Evolutionary conservation across 257 asterid genomes (phyloP), one percentile per base, ranked within the genome.

Genomic region (Striga asiatica): DNA sequence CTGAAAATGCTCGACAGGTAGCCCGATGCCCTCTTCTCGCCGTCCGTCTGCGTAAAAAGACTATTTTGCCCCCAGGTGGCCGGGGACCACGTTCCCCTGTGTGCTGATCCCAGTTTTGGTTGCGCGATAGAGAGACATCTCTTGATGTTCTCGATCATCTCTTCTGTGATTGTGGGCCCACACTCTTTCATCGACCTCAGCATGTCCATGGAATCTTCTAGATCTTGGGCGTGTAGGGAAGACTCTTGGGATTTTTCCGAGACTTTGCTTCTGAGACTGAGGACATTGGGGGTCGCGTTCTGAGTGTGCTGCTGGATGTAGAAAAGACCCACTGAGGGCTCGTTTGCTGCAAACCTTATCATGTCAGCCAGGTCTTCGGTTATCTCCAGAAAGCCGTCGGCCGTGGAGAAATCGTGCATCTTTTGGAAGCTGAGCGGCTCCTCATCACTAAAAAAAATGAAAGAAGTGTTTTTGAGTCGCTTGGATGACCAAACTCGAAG

Each of bases 281-380:
- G 65, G 38, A 93, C 80, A 78, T 88, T 93, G 5, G 94, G 93
- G 0, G 79, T 69, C 32, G 97, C 91, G 28, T 79, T 83, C 27
- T 71, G 80, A 9, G 76, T 52, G 64, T 93, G 99, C 74, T 93
- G 93, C 64, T 93, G 99, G 27, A 93, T 73, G 61, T 81, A 93
- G 79, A 71, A 88, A 59, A 88, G 95, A 66, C 99, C 97, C 74
- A 81, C 88, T 2, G 97, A 88, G 72, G 99, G 99, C 66, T 93
- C 99, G 38, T 93, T 93, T 2, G 97, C 99, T 67, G 81, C 84
- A 24, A 73, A 88, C 62, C 72, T 88, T 14, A 85, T 79, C 97
- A 85, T 93, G 62, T 83, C 95, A 9, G 88, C 80, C 66, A 83
- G 61, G 57, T 78, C 67, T 57, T 88, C 94, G 24, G 76, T 76